Evolutionary conservation across 371 early-diverging fungal species (phyloP).

Genomic region (Rhizopus microsporus): DNA sequence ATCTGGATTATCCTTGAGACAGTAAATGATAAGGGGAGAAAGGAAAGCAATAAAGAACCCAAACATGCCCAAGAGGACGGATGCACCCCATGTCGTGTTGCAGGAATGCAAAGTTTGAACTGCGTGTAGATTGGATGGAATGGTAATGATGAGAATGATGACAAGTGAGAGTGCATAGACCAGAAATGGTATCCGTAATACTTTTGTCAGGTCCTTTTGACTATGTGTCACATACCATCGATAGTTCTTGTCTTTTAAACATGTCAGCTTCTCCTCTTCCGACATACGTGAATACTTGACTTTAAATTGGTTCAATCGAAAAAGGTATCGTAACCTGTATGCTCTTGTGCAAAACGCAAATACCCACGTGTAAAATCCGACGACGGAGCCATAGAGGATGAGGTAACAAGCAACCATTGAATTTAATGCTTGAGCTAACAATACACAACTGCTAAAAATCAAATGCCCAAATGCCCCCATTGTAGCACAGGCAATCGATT

Average conservation of each 20-base stretch:
- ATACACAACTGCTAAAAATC: conserved; percentile 25
- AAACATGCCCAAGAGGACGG: conserved; percentile 11
- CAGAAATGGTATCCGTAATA: conserved; percentile 8
- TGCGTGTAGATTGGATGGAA: conserved; percentile 14
- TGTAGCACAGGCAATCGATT: conserved; percentile 28
- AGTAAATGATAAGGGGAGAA: conserved; percentile 29
- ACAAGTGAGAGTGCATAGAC: conserved; percentile 16
- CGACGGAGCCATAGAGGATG: conserved; percentile 26
- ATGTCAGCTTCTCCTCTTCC: conserved; percentile 5
- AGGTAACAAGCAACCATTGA: conserved; percentile 24
- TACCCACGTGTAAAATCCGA: conserved; percentile 42
- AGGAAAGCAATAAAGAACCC: conserved; percentile 27
- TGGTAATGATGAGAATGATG: conserved; percentile 19
- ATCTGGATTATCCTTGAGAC: conserved; percentile 26
- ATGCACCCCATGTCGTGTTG: conserved; percentile 19
- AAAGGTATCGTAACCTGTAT: conserved; percentile 29
- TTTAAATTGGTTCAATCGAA: conserved; percentile 28
- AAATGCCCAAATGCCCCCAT: conserved; percentile 42
- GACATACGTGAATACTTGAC: conserved; percentile 25
- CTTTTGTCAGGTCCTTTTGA: conserved; percentile 1
- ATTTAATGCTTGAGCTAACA: conserved; percentile 23
- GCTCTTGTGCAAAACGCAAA: conserved; percentile 36
- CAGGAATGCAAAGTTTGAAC: conserved; percentile 12
- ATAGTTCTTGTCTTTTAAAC: conserved; percentile 24
- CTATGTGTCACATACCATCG: conserved; percentile 29